Base-by-base conservation (phyloP, 2,329 filamentous ascomycete species). In the Penicillium sp. region DNA sequence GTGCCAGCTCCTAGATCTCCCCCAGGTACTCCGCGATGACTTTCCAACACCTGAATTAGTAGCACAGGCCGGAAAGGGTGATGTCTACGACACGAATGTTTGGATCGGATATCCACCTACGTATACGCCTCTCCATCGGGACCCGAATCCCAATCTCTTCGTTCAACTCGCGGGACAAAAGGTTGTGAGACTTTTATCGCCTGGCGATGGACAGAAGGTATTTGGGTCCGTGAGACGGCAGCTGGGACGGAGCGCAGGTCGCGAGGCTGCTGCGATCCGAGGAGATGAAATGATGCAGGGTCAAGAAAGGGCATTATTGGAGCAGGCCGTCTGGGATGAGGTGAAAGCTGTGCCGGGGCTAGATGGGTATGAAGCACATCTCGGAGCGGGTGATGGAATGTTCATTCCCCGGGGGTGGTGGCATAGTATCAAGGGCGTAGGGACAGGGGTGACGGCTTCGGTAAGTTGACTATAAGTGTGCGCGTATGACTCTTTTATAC, bases 61-160 rank as follows among this genome's bases (percentile, higher is more conserved):
- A 3, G 66, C 62, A 3, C 64, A 72, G 6, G 77, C 80, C 1
- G 87, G 87, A 0, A 85, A 79, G 57, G 88, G 88, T 3, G 90
- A 96, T 65, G 70, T 96, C n/a, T 96, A 97, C 65, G 80, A 78
- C 59, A 84, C 85, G 0, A 94, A 87, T 59, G 74, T 97, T 37
- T 98, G 91, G 91, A 77, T 97, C 10, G 93, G 91, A 1, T 74
- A 84, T 13, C 82, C 88, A 34, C 88, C 88, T 0, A 96, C 90
- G 0, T 89, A 88, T 59, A 96, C 93, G 0, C 89, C 93, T 3
- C 74, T 95, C 3, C 93, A 97, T 68, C 81, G 86, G 48, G 93
- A 98, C 62, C 93, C 93, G 0, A 97, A 97, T 61, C 88, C 88
- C 0, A 98, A 98, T 64, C 61, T 96, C 0, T 95, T 97, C 64